Conservation (phyloP, 345 rosid species). For the Corymbia maculata region DNA sequence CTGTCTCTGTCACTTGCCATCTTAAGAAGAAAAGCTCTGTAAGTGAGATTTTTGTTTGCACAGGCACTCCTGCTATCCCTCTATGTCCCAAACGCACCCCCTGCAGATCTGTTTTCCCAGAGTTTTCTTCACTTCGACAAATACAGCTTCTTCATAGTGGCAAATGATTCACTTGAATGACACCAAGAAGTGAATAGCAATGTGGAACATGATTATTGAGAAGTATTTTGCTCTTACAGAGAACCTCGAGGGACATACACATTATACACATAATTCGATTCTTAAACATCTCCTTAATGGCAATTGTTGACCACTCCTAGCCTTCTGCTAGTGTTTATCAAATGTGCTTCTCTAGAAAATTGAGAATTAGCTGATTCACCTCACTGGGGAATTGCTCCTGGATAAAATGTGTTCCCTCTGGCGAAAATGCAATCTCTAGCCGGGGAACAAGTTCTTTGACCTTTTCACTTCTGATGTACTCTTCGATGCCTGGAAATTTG, state of each 20-base stretch:
- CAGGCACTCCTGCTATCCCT: neutral
- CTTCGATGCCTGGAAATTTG: conserved; percentile 40
- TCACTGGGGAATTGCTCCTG: conserved; percentile 5
- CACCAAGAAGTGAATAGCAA: neutral
- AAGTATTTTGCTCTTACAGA: neutral
- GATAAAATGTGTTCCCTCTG: conserved; percentile 7
- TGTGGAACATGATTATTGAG: neutral
- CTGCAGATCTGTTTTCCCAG: neutral
- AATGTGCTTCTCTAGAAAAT: neutral
- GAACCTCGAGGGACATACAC: neutral
- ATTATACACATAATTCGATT: neutral
- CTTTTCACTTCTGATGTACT: conserved; percentile 22
- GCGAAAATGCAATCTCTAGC: conserved; percentile 15
- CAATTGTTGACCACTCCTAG: neutral
- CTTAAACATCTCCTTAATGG: neutral
- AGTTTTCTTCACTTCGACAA: neutral
- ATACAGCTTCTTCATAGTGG: neutral
- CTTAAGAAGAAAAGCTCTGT: neutral
- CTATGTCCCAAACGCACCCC: neutral
- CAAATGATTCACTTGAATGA: neutral
- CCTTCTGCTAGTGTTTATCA: neutral
- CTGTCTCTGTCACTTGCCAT: neutral
- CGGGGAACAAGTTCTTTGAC: conserved; percentile 27
- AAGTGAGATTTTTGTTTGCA: neutral
- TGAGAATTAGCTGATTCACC: neutral